phyloP scores from a whole-genome alignment of 2,329 filamentous ascomycete species.

The Rhynchosporium agropyri region DNA sequence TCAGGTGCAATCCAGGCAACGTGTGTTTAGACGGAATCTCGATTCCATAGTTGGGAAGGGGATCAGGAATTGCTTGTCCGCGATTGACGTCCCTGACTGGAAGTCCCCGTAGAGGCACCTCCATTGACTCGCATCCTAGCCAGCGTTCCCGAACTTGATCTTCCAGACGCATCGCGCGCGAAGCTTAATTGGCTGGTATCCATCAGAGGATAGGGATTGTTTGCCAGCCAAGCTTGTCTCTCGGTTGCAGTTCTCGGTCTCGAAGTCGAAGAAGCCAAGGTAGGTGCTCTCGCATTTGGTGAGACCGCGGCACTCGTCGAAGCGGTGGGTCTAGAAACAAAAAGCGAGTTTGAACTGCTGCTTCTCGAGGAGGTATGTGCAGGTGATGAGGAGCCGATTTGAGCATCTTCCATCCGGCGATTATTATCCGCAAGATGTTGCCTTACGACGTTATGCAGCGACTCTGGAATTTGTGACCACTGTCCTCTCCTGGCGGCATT shows the following conservation, averaged over 20 bases:
- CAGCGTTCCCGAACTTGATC: background rate
- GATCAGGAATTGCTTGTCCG: background rate
- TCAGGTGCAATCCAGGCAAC: background rate
- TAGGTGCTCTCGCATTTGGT: background rate
- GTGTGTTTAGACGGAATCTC: background rate
- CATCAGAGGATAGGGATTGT: too few relatives aligned
- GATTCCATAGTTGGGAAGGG: background rate
- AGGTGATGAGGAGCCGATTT: constrained; percentile 22
- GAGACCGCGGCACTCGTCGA: background rate
- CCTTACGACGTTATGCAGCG: constrained; percentile 56
- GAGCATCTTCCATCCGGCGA: constrained; percentile 27
- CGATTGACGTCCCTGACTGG: background rate
- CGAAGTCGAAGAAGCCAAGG: background rate
- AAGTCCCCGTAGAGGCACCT: background rate
- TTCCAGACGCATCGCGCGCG: background rate
- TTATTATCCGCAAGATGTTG: constrained; percentile 35
- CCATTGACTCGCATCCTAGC: background rate
- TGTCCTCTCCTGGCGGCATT: constrained; percentile 57
- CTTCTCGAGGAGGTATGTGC: constrained; percentile 13
- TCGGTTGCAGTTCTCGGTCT: background rate
- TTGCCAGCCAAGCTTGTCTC: too few relatives aligned
- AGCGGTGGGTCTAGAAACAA: constrained; percentile 7
- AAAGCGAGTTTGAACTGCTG: background rate
- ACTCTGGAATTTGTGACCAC: constrained; percentile 61
- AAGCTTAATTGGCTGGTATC: too few relatives aligned